A percentile compares a stretch with the other conserved stretches of the same genome.
phyloP scores from a whole-genome alignment of 1,284 basidiomycete species.

The Leucoagaricus sp. region DNA sequence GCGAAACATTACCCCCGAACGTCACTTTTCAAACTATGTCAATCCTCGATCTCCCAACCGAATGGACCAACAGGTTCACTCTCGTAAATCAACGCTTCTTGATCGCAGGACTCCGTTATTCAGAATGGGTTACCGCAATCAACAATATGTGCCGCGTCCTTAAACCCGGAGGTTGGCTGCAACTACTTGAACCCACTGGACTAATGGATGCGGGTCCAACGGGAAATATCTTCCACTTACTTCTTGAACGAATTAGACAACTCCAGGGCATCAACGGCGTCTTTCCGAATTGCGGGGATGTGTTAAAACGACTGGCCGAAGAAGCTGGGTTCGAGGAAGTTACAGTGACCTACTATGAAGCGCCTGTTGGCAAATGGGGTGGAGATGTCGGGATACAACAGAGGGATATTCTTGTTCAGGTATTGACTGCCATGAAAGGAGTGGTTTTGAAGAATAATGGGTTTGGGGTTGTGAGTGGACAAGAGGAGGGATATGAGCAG shows the following conservation, averaged over 20 bases:
- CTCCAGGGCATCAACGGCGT: neutral
- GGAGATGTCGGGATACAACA: neutral
- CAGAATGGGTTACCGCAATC: neutral
- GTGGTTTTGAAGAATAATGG: neutral
- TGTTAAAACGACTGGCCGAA: neutral
- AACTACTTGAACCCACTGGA: neutral
- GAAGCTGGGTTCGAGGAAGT: neutral
- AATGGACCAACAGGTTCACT: neutral
- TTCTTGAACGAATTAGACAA: neutral
- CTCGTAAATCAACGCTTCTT: slow-evolving; percentile 1
- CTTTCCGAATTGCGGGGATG: neutral
- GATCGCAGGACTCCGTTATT: neutral
- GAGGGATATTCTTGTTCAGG: neutral
- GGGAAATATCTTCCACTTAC: neutral
- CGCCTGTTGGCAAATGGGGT: neutral
- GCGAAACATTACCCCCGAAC: neutral
- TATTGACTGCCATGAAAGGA: neutral
- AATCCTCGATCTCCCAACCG: neutral
- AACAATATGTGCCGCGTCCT: neutral
- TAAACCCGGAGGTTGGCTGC: slow-evolving; percentile 2
- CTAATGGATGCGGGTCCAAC: neutral
- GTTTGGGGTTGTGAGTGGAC: neutral
- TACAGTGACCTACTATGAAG: neutral
- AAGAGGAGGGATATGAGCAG: neutral
- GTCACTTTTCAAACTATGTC: neutral